These are phyloP conservation scores for Penicillium aurantiogriseum DNA, from an alignment of 2,329 filamentous ascomycete genomes.

Conservation along the genomic window DNA sequence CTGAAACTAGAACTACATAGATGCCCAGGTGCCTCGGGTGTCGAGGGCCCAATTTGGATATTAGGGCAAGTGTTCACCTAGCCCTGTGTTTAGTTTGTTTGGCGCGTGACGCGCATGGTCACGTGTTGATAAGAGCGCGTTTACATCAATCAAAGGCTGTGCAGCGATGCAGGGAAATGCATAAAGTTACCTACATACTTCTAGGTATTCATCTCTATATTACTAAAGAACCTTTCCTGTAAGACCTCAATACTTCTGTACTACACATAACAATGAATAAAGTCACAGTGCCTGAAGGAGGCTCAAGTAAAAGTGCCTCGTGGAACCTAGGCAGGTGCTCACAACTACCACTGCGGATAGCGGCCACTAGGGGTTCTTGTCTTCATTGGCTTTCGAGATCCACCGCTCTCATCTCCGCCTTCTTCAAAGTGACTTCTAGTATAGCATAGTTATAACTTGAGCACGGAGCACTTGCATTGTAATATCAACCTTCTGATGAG, in stretches of 20 bases:
- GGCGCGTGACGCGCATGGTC: background rate
- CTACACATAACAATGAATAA: background rate
- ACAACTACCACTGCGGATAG: background rate
- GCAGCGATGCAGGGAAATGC: background rate
- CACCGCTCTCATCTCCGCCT: background rate
- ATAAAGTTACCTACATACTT: background rate
- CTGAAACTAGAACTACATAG: background rate
- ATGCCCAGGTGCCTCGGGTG: background rate
- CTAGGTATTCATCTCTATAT: background rate
- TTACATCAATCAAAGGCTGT: background rate
- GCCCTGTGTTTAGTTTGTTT: background rate
- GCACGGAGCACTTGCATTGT: background rate
- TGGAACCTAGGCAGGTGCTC: background rate
- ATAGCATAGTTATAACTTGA: too few species aligned
- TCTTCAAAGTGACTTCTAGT: background rate
- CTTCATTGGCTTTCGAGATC: background rate
- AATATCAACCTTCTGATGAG: too few species aligned
- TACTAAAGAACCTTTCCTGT: background rate
- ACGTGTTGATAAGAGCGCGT: conserved; percentile 6
- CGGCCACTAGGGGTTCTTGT: rapidly evolving
- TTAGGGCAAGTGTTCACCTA: background rate
- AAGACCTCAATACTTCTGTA: background rate
- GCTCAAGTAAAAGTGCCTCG: background rate
- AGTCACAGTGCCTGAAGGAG: background rate
- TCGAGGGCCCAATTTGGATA: background rate